A percentile compares a stretch with the other conserved stretches of the same genome.
Conservation (phyloP, 2,329 filamentous ascomycete species). For the Didymella keratinophila region DNA sequence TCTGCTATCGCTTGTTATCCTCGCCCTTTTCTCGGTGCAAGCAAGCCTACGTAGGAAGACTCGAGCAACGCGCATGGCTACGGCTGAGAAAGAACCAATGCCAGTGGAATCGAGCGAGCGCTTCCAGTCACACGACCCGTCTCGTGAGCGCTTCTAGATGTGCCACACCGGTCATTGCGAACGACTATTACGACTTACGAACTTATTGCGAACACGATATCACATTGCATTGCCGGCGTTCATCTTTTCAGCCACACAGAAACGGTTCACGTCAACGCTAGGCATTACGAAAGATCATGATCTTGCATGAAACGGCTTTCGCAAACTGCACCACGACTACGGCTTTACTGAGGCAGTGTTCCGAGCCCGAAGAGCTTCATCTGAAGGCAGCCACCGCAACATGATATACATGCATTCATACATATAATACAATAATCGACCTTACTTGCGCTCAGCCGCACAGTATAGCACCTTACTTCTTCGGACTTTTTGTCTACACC, state of each 20-base stretch:
- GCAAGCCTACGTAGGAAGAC: constrained; percentile 35
- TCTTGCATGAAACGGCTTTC: not conserved
- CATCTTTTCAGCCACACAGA: not conserved
- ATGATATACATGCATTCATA: not conserved
- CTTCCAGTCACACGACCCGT: constrained; percentile 8
- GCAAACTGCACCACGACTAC: not conserved
- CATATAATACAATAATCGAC: constrained; percentile 8
- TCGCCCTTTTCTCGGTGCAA: constrained; percentile 36
- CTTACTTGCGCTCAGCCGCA: not conserved
- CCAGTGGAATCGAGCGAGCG: constrained; percentile 9
- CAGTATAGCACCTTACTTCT: not conserved
- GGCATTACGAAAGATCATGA: not conserved
- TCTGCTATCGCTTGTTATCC: constrained; percentile 26
- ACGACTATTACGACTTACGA: constrained; percentile 17
- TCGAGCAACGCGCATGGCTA: constrained; percentile 13
- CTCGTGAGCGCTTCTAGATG: not conserved
- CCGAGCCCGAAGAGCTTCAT: not conserved
- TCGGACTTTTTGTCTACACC: not conserved
- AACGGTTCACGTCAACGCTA: not conserved
- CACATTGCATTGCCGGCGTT: constrained; percentile 12
- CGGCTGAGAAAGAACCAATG: constrained; percentile 15
- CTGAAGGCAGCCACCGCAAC: not conserved
- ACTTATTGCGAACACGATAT: not conserved
- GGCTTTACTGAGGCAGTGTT: not conserved
- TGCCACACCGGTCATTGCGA: not conserved